A percentile compares a stretch with the other conserved stretches of the same genome.
Evolutionary conservation across 139 green algal genomes (phyloP).

Genomic region (Micromonas commoda): DNA sequence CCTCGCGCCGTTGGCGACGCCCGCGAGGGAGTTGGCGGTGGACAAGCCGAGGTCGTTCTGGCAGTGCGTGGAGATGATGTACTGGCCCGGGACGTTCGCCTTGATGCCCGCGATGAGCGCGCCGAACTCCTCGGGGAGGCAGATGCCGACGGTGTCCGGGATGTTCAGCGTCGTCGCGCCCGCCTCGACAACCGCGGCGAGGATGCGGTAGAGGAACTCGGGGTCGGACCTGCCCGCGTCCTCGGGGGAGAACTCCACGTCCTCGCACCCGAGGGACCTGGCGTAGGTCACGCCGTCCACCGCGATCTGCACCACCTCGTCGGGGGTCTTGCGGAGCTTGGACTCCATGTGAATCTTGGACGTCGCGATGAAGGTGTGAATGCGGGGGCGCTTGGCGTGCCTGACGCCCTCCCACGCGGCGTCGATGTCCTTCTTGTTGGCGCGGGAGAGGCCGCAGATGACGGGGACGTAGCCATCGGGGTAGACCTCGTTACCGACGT

Average conservation of each 20-base stretch:
- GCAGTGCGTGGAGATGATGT: constrained; percentile 95
- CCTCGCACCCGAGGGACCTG: constrained; percentile 75
- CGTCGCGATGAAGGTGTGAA: constrained; percentile 98
- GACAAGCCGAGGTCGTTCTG: constrained; percentile 97
- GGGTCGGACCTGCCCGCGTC: constrained; percentile 81
- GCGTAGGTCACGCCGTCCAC: constrained; percentile 80
- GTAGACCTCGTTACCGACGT: constrained; percentile 61
- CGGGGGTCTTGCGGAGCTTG: constrained; percentile 49
- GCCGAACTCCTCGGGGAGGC: constrained; percentile 91
- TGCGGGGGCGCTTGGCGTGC: constrained; percentile 73
- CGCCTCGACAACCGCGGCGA: constrained; percentile 81
- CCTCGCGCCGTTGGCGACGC: constrained; percentile 46
- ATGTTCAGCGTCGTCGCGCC: constrained; percentile 99
- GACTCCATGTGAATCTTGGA: constrained; percentile 89
- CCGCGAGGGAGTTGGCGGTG: constrained; percentile 88
- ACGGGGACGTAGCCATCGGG: constrained; percentile 90
- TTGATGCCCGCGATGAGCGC: constrained; percentile 78
- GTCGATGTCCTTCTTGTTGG: constrained; percentile 68
- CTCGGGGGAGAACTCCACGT: constrained; percentile 97
- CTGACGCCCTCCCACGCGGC: constrained; percentile 82
- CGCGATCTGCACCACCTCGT: constrained; percentile 84
- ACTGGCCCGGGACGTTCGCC: constrained; percentile 78
- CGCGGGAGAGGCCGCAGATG: constrained; percentile 93
- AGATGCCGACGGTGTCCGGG: constrained; percentile 92
- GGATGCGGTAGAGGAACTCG: constrained; percentile 84